Evolutionary conservation across 2,329 filamentous ascomycete genomes (phyloP).

Genomic region (Magnaporthiopsis incrustans): DNA sequence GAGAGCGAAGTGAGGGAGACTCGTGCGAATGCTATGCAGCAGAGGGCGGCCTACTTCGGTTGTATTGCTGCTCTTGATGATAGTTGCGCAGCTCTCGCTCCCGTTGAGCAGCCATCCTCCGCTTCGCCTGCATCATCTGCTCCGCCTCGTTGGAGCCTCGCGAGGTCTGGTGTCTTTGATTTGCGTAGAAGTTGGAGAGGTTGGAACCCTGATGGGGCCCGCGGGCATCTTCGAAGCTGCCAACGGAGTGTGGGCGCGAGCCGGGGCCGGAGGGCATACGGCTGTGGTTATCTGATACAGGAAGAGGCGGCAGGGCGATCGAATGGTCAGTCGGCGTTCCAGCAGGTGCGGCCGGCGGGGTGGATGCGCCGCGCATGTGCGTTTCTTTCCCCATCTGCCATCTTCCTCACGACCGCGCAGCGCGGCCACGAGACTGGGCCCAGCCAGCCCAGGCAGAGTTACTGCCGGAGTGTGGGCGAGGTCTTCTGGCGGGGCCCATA

Average conservation of each 20-base stretch:
- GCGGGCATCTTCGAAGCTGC: conserved; percentile 70
- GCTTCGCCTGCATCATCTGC: conserved; percentile 98
- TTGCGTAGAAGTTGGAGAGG: conserved; percentile 88
- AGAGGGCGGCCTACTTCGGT: conserved; percentile 90
- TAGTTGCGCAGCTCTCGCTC: conserved; percentile 99
- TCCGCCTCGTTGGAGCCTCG: conserved; percentile 83
- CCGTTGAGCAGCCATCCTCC: conserved; percentile 97
- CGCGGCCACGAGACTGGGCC: conserved; percentile 18
- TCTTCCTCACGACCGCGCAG: conserved; percentile 6
- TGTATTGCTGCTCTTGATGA: conserved; percentile 99
- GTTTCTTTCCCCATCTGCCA: not conserved
- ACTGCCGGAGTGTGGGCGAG: conserved; percentile 46
- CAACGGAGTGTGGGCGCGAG: conserved; percentile 74
- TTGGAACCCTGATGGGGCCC: conserved; percentile 66
- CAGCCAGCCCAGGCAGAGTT: conserved; percentile 14
- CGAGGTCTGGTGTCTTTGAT: conserved; percentile 83
- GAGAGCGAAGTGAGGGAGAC: conserved; percentile 7
- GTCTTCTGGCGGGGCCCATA: conserved; percentile 38
- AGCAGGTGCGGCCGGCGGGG: not conserved
- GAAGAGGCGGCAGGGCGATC: not conserved
- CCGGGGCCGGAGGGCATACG: conserved; percentile 56
- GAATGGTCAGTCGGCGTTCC: conserved; percentile 15
- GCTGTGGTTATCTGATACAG: conserved; percentile 46
- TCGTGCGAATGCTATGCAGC: conserved; percentile 54
- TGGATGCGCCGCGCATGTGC: not conserved